Conservation (phyloP, 2,329 filamentous ascomycete species). For the Ophiosphaerella herpotricha region DNA sequence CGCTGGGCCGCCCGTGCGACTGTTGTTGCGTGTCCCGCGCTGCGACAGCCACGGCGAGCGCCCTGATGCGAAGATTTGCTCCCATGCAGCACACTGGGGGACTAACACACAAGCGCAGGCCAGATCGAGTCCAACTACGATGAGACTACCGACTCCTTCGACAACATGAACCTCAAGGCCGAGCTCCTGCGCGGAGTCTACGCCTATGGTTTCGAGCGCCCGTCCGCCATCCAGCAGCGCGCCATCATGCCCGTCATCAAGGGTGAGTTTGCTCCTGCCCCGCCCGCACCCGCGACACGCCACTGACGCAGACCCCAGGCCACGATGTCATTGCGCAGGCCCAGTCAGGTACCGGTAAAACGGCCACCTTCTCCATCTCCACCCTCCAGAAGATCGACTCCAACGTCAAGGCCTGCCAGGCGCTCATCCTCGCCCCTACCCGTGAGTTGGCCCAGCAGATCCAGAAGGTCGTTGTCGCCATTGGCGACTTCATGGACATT, state of each 20-base stretch:
- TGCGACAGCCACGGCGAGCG: constrained; percentile 10
- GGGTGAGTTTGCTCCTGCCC: constrained; percentile 63
- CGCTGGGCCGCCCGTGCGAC: constrained; percentile 2
- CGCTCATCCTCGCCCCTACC: constrained; percentile 94
- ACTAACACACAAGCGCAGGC: constrained; percentile 60
- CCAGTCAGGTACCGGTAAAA: constrained; percentile 99
- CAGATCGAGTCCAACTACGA: constrained; percentile 99
- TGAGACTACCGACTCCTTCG: constrained; percentile 98
- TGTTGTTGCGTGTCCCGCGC: constrained; percentile 10
- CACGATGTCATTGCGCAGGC: constrained; percentile 99
- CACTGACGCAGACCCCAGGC: constrained; percentile 53
- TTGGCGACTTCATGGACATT: constrained; percentile 99
- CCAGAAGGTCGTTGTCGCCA: constrained; percentile 98
- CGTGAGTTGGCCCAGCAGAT: constrained; percentile 99
- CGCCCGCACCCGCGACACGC: constrained; percentile 3
- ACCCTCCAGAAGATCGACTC: constrained; percentile 98
- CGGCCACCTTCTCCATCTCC: constrained; percentile 98
- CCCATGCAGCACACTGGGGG: background rate
- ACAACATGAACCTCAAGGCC: constrained; percentile 94
- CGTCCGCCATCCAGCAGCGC: constrained; percentile 99
- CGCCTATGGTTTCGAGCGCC: constrained; percentile 99
- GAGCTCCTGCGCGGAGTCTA: constrained; percentile 99
- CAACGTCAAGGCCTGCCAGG: constrained; percentile 94
- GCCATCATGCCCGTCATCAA: constrained; percentile 99
- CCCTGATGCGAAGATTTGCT: constrained; percentile 1